Evolutionary conservation across 208 protist species (phyloP).

Genomic region (Crithidia mellificae): DNA sequence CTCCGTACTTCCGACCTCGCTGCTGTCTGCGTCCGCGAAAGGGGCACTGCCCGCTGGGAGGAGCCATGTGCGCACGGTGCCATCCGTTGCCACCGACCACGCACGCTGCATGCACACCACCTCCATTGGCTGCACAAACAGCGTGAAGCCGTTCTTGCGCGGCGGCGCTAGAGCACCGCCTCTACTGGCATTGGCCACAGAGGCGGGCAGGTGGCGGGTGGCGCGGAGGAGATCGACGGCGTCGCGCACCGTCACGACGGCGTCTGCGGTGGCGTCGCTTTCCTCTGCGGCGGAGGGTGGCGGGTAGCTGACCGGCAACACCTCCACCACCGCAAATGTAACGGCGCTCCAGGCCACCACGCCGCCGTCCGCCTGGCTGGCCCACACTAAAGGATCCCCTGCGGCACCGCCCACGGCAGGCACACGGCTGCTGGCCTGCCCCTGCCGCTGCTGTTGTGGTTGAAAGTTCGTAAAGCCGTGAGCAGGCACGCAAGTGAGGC

Average conservation of each 20-base stretch:
- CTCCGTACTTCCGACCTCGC: too few species aligned
- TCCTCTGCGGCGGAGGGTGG: constrained; percentile 13
- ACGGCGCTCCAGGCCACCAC: constrained; percentile 44
- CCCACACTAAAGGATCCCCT: constrained; percentile 37
- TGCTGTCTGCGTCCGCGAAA: background rate
- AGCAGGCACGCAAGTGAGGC: constrained; percentile 5
- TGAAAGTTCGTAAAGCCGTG: background rate
- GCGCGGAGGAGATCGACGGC: constrained; percentile 33
- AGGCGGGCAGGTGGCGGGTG: constrained; percentile 7
- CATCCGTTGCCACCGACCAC: constrained; percentile 57
- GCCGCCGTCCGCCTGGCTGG: constrained; percentile 44
- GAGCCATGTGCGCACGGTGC: constrained; percentile 64
- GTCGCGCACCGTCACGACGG: constrained; percentile 27
- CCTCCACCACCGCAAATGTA: constrained; percentile 33
- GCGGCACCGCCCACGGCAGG: background rate
- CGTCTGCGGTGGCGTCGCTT: background rate
- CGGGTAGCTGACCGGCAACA: constrained; percentile 51
- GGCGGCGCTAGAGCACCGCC: background rate
- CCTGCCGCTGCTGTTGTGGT: background rate
- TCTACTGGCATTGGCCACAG: background rate
- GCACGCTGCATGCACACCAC: constrained; percentile 45
- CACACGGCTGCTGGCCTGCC: background rate
- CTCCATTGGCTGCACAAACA: constrained; percentile 44
- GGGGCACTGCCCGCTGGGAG: constrained; percentile 23
- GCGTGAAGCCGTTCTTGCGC: constrained; percentile 32